Conservation (phyloP, 2,329 filamentous ascomycete species). For the Diaporthe amygdali region DNA sequence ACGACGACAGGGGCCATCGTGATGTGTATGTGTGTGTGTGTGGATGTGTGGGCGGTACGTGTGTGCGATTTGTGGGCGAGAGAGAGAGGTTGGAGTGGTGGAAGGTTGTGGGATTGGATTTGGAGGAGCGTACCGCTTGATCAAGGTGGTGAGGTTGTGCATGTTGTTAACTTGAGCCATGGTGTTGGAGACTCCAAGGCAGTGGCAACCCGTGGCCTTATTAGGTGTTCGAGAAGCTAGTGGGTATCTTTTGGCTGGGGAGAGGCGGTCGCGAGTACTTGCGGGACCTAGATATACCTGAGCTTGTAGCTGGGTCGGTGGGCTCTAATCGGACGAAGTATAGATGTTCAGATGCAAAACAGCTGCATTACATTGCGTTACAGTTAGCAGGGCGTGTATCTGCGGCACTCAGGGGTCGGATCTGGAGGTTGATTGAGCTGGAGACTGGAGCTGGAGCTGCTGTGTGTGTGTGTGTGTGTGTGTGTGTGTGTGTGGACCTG, state of each 20-base stretch:
- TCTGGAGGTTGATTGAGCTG: background rate
- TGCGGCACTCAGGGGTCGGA: conserved; percentile 16
- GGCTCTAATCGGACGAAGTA: background rate
- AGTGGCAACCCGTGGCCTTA: conserved; percentile 21
- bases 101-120: background rate
- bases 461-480: background rate
- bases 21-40: background rate
- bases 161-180: conserved; percentile 67
- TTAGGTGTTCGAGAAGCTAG: conserved; percentile 1
- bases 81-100: conserved; percentile 3
- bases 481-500: background rate
- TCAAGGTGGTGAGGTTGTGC: conserved; percentile 95
- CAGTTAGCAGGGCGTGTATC: conserved; percentile 6
- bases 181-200: conserved; percentile 12
- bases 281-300: background rate
- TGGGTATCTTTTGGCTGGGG: conserved; percentile 16
- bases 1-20: conserved; percentile 29
- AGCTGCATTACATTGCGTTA: conserved; percentile 4
- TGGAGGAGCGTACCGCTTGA: conserved; percentile 79
- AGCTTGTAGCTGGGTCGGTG: background rate
- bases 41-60: background rate
- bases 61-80: background rate
- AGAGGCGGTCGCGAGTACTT: conserved; percentile 16
- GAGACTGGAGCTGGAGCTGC: background rate
- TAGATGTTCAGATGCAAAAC: conserved; percentile 8